Evolutionary conservation across 2,329 filamentous ascomycete genomes (phyloP), one percentile per base, ranked within the genome.

Genomic region (Hortaea werneckii): DNA sequence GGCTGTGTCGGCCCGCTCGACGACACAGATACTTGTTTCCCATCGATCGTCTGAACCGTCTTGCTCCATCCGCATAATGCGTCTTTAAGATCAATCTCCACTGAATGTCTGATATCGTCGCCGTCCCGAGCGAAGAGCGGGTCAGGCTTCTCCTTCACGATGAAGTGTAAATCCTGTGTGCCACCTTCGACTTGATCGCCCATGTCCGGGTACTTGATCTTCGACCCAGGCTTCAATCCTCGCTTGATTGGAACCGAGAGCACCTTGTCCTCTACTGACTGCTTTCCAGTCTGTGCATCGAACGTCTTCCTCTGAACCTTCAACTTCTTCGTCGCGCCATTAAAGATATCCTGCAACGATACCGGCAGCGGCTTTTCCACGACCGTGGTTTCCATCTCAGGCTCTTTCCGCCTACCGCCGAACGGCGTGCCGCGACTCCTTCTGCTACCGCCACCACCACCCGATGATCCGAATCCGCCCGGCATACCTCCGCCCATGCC

Each of bases 201-300:
- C n/a, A 98, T 89, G 37, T 90, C 88, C 61, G 85, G 86, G 64
- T 95, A 98, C 69, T 95, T 95, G 68, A 98, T 95, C 75, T 96
- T 98, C 61, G 87, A 94, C 29, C 92, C 92, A 58, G 94, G 89
- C 71, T 96, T 95, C 67, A 96, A 71, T 48, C 92, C 92, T 5
- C 87, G 82, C 71, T 95, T 96, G 70, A 98, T 95, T 40, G 88
- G 87, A 43, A 96, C 90, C 62, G 94, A 88, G 29, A 98, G 72
- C 12, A 95, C 87, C 60, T 89, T 85, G 58, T 98, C 92, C 50
- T 89, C 85, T 3, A 83, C 84, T 37, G 79, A 86, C 57, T 88
- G 81, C 72, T 94, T 95, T 47, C 87, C 87, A 0, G 76, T 82
- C 13, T 82, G 69, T 35, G 72, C 74, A 65, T 98, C 92, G 64